Evolutionary conservation across 305 asterid species (phyloP).

Genomic region (Petunia hybrid): DNA sequence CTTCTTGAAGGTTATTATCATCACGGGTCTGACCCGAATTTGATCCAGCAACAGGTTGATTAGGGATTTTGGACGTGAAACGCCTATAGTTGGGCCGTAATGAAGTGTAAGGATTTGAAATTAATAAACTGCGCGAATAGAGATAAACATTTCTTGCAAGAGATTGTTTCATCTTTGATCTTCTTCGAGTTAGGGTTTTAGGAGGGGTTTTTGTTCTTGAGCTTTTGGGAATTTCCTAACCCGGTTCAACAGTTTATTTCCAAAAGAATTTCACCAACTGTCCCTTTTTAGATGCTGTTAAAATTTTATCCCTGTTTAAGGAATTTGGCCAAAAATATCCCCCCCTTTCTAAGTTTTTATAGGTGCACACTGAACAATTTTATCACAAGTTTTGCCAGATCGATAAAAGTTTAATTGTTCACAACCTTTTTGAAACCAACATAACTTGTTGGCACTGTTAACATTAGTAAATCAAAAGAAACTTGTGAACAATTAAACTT

Average conservation of each 20-base stretch:
- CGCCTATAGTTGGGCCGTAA: background rate
- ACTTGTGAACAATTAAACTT: too few relatives aligned
- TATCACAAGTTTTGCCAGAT: too few relatives aligned
- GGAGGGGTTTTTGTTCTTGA: conserved; percentile 11
- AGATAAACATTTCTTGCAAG: conserved; percentile 14
- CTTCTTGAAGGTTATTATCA: background rate
- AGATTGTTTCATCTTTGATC: conserved; percentile 26
- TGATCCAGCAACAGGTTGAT: background rate
- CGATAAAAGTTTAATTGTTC: too few relatives aligned
- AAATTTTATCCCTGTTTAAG: too few relatives aligned
- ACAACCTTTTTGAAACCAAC: too few relatives aligned
- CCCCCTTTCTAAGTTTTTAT: too few relatives aligned
- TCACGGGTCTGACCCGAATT: background rate
- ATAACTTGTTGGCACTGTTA: too few relatives aligned
- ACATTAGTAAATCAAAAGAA: too few relatives aligned
- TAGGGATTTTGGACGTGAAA: conserved; percentile 23
- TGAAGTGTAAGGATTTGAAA: background rate
- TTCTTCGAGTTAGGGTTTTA: conserved; percentile 29
- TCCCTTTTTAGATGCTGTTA: too few relatives aligned
- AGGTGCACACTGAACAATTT: too few relatives aligned
- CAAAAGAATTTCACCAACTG: too few relatives aligned
- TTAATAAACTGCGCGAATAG: background rate
- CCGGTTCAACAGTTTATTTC: background rate
- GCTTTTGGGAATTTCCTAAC: background rate
- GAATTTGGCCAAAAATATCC: too few relatives aligned